These are phyloP conservation scores for Tagetes patula DNA, from an alignment of 129 eudicot genomes.

Conservation along the genomic window DNA sequence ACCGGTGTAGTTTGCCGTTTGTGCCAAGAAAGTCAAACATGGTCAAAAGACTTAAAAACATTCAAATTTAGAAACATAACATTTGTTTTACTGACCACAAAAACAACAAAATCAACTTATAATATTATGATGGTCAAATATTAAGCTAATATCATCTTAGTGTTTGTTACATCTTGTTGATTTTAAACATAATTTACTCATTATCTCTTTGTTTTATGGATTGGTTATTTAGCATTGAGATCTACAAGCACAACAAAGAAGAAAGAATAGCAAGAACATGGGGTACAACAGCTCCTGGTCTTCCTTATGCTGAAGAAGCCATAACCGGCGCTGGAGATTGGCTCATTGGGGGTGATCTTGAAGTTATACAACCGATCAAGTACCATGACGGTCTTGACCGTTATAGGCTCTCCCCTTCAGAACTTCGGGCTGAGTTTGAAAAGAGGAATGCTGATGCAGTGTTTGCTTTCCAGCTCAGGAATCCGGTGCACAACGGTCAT, in stretches of 20 bases:
- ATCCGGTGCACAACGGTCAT: constrained; percentile 97
- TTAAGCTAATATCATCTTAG: background rate
- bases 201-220: constrained; percentile 1
- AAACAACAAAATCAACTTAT: background rate
- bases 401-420: constrained; percentile 80
- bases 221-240: constrained; percentile 65
- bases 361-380: constrained; percentile 74
- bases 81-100: background rate
- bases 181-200: background rate
- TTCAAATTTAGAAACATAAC: background rate
- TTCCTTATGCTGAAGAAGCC: constrained; percentile 87
- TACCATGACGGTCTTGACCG: constrained; percentile 87
- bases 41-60: no score
- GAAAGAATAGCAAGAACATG: constrained; percentile 96
- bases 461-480: constrained; percentile 92
- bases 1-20: no score
- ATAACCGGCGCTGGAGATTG: constrained; percentile 82
- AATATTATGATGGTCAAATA: background rate
- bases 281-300: constrained; percentile 98
- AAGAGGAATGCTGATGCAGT: constrained; percentile 93
- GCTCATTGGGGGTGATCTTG: constrained; percentile 96
- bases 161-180: background rate
- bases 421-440: constrained; percentile 78
- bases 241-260: constrained; percentile 98
- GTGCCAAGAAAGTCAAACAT: no score